Evolutionary conservation across 2,329 filamentous ascomycete species (phyloP).

Genomic region (Lasiodiplodia citricola): DNA sequence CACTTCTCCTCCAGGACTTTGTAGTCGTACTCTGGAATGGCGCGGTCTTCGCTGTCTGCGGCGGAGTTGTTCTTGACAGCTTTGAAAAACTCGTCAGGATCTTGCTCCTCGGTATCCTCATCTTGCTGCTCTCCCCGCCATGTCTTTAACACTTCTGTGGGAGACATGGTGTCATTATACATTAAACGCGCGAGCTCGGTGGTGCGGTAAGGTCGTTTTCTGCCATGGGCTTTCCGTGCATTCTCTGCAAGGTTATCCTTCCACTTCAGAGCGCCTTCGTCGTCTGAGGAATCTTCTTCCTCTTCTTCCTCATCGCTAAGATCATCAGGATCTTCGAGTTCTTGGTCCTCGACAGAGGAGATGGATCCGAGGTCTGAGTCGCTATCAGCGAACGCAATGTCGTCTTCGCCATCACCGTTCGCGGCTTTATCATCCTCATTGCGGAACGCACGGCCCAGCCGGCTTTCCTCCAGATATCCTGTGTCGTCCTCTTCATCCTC

Average conservation of each 20-base stretch:
- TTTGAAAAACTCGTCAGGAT: slow-evolving; percentile 69
- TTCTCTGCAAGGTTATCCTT: slow-evolving; percentile 84
- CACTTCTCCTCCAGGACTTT: slow-evolving; percentile 82
- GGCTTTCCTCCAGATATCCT: slow-evolving; percentile 49
- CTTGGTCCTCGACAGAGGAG: slow-evolving; percentile 66
- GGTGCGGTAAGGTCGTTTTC: slow-evolving; percentile 74
- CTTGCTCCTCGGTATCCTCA: slow-evolving; percentile 56
- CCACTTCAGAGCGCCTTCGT: slow-evolving; percentile 79
- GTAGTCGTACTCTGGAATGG: slow-evolving; percentile 80
- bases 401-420: slow-evolving; percentile 56
- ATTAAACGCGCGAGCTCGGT: slow-evolving; percentile 84
- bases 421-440: slow-evolving; percentile 50
- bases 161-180: slow-evolving; percentile 81
- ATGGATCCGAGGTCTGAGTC: slow-evolving; percentile 95
- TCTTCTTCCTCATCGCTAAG: slow-evolving; percentile 58
- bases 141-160: slow-evolving; percentile 74
- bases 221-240: slow-evolving; percentile 73
- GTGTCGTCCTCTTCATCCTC: slow-evolving; percentile 60
- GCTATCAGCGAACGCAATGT: slow-evolving; percentile 91
- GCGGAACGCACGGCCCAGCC: slow-evolving; percentile 60
- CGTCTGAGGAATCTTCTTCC: slow-evolving; percentile 59
- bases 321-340: slow-evolving; percentile 55
- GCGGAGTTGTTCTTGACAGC: slow-evolving; percentile 58
- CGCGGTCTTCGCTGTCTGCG: slow-evolving; percentile 70
- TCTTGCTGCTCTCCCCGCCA: slow-evolving; percentile 73